Evolutionary conservation across 2,329 filamentous ascomycete genomes (phyloP).

Genomic region (Hypoxylon sp.): DNA sequence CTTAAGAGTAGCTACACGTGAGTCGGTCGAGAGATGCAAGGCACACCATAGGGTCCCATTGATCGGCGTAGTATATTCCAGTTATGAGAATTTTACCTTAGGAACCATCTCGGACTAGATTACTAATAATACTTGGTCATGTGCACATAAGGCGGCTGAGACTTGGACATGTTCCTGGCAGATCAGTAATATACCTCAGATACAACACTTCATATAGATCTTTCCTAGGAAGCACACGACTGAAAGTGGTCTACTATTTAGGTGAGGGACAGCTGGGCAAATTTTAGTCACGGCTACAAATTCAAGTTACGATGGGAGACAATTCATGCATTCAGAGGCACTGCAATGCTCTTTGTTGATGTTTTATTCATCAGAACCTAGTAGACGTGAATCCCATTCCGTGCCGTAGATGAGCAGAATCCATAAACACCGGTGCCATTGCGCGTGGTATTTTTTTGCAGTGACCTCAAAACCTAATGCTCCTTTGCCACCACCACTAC

Average conservation of each 20-base stretch:
- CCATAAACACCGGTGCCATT: slow-evolving; percentile 57
- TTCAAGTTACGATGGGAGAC: neutral
- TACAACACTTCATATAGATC: neutral
- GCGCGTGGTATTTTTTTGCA: slow-evolving; percentile 50
- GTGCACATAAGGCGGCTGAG: too few species aligned
- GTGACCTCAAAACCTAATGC: slow-evolving; percentile 45
- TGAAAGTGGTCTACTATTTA: neutral
- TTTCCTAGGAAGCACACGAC: neutral
- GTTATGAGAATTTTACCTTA: neutral
- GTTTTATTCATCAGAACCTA: slow-evolving; percentile 56
- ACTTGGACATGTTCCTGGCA: too few species aligned
- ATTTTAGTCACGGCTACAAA: neutral
- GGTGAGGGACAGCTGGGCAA: neutral
- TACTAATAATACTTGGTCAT: too few species aligned
- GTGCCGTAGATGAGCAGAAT: slow-evolving; percentile 56
- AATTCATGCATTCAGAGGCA: slow-evolving; percentile 22
- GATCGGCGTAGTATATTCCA: neutral
- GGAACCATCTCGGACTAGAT: too few species aligned
- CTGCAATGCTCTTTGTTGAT: slow-evolving; percentile 49
- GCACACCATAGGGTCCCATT: neutral
- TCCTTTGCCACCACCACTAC: neutral
- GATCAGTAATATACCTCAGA: neutral
- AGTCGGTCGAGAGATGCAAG: neutral
- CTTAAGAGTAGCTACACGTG: neutral
- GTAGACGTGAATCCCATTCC: slow-evolving; percentile 54